These are phyloP conservation scores for Penicillium ucsense DNA, from an alignment of 495 filamentous ascomycete genomes.

Conservation along the genomic window DNA sequence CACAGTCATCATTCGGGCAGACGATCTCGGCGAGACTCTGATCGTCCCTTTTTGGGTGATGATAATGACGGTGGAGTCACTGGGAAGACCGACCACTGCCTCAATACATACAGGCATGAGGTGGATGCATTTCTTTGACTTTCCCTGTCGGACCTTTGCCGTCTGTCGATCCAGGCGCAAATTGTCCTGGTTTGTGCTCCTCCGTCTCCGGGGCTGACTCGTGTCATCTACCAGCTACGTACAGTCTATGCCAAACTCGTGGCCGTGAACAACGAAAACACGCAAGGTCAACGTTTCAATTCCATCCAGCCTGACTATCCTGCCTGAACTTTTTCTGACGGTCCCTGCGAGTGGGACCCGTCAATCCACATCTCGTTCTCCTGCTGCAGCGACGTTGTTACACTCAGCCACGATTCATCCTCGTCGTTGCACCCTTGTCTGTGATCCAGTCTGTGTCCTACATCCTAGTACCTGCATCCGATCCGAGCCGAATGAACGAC, in stretches of 20 bases:
- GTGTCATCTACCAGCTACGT: constrained; percentile 10
- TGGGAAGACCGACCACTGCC: too few relatives aligned
- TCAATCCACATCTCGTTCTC: constrained; percentile 5
- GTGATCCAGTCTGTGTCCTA: constrained; percentile 11
- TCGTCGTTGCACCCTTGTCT: not conserved
- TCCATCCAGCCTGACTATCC: constrained; percentile 1
- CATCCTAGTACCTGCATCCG: constrained; percentile 28
- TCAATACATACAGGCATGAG: too few relatives aligned
- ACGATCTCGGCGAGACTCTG: too few relatives aligned
- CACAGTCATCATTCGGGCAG: too few relatives aligned
- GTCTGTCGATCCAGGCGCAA: not conserved
- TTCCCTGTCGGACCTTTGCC: not conserved
- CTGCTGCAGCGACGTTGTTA: constrained; percentile 4
- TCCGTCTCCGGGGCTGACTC: not conserved
- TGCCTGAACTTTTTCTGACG: not conserved
- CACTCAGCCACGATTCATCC: constrained; percentile 4
- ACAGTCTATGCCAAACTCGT: constrained; percentile 10
- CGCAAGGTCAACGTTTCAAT: constrained; percentile 7
- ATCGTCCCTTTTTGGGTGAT: too few relatives aligned
- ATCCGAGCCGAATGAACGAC: constrained; percentile 26
- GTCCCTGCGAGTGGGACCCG: not conserved
- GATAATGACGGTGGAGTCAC: too few relatives aligned
- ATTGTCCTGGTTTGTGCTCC: too few relatives aligned
- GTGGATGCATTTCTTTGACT: too few relatives aligned
- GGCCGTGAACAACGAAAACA: not conserved